Evolutionary conservation across 2,329 filamentous ascomycete genomes (phyloP).

Genomic region (Exophiala bonariae): DNA sequence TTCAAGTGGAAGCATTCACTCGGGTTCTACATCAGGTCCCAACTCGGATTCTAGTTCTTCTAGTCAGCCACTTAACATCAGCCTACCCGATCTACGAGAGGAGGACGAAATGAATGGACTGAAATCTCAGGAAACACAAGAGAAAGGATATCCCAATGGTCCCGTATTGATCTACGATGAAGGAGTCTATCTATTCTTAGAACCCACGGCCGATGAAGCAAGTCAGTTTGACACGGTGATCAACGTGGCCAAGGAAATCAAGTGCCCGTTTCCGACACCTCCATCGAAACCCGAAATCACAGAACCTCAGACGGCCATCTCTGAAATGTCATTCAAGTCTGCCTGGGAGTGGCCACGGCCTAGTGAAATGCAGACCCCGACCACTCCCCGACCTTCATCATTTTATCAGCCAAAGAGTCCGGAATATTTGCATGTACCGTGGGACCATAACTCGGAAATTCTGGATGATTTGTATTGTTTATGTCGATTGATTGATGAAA

Average conservation of each 20-base stretch:
- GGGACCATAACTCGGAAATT: conserved; percentile 69
- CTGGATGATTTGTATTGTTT: conserved; percentile 61
- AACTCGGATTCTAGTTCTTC: conserved; percentile 26
- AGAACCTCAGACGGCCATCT: conserved; percentile 46
- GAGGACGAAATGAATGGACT: conserved; percentile 49
- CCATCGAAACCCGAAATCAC: conserved; percentile 33
- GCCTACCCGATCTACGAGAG: conserved; percentile 51
- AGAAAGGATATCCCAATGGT: conserved; percentile 63
- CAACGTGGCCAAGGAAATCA: conserved; percentile 66
- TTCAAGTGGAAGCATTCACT: conserved; percentile 12
- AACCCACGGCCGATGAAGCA: conserved; percentile 61
- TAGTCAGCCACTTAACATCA: conserved; percentile 27
- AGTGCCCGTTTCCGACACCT: conserved; percentile 53
- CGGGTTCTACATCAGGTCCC: conserved; percentile 9
- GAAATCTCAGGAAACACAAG: conserved; percentile 62
- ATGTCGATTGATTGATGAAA: conserved; percentile 62
- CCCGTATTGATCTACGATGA: conserved; percentile 65
- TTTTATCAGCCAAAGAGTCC: conserved; percentile 36
- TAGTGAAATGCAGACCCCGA: conserved; percentile 30
- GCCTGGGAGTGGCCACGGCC: conserved; percentile 42
- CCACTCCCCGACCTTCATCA: conserved; percentile 21
- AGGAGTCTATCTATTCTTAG: conserved; percentile 62
- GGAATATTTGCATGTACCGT: conserved; percentile 65
- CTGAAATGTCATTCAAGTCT: conserved; percentile 51
- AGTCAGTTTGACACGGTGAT: conserved; percentile 62